Conservation (phyloP, 495 filamentous ascomycete genomes). For the Amphirosellinia nigrospora region DNA sequence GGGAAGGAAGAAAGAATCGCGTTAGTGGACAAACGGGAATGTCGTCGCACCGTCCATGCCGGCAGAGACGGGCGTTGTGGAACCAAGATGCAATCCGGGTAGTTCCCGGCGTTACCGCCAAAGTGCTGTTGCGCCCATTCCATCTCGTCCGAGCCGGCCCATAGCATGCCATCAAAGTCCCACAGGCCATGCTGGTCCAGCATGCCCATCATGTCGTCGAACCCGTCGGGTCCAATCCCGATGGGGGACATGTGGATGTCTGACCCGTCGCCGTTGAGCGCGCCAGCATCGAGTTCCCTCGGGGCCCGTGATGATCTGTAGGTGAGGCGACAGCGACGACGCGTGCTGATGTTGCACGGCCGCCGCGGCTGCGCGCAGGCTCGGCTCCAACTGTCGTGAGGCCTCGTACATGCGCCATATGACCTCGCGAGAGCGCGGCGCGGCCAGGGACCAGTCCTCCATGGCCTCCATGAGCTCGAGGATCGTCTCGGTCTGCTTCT, state of each 20-base stretch:
- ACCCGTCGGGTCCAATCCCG: constrained; percentile 56
- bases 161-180: constrained; percentile 62
- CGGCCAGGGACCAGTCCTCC: constrained; percentile 73
- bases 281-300: constrained; percentile 39
- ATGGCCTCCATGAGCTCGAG: constrained; percentile 71
- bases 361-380: constrained; percentile 34
- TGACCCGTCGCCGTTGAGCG: constrained; percentile 37
- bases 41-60: constrained; percentile 23
- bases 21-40: constrained; percentile 27
- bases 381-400: constrained; percentile 46
- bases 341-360: constrained; percentile 35
- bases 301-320: constrained; percentile 47
- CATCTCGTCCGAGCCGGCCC: constrained; percentile 49
- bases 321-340: constrained; percentile 20
- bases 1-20: neutral
- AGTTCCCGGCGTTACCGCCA: constrained; percentile 25
- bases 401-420: constrained; percentile 74
- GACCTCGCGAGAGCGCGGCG: constrained; percentile 70
- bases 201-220: constrained; percentile 58
- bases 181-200: constrained; percentile 61
- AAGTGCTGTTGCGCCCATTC: constrained; percentile 42
- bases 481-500: constrained; percentile 72
- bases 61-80: constrained; percentile 26
- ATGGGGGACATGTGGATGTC: constrained; percentile 57
- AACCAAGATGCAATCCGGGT: constrained; percentile 27